Conservation (phyloP, 169 alveolate species). For the Plasmodium fragile region DNA sequence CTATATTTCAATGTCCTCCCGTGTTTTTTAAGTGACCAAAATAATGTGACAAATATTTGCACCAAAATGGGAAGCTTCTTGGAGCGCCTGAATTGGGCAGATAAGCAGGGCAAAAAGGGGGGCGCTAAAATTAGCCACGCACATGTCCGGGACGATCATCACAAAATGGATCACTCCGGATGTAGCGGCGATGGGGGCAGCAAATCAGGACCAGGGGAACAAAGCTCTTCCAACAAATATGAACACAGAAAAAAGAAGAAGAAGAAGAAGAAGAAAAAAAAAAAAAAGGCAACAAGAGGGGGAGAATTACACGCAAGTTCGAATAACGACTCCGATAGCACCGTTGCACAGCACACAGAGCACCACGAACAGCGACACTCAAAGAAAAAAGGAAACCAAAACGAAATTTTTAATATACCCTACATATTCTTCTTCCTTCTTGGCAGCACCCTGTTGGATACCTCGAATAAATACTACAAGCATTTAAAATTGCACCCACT, state of each 20-base stretch:
- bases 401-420: constrained; percentile 38
- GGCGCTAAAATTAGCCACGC: neutral
- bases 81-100: neutral
- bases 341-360: neutral
- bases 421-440: constrained; percentile 63
- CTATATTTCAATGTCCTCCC: constrained; percentile 51
- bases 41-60: constrained; percentile 72
- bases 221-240: neutral
- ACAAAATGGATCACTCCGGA: neutral
- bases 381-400: neutral
- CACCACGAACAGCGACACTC: neutral
- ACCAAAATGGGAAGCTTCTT: constrained; percentile 26
- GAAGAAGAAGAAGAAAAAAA: neutral
- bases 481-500: constrained; percentile 54
- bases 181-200: neutral
- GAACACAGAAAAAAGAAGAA: neutral
- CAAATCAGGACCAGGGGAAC: neutral
- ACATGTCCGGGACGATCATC: neutral
- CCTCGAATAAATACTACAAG: constrained; percentile 19
- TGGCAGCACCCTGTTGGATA: neutral
- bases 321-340: neutral
- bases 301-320: neutral
- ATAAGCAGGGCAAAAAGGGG: neutral
- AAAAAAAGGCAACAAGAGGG: neutral
- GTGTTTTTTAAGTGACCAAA: constrained; percentile 9